phyloP scores from a whole-genome alignment of 345 rosid species.

The Durio zibethinus region DNA sequence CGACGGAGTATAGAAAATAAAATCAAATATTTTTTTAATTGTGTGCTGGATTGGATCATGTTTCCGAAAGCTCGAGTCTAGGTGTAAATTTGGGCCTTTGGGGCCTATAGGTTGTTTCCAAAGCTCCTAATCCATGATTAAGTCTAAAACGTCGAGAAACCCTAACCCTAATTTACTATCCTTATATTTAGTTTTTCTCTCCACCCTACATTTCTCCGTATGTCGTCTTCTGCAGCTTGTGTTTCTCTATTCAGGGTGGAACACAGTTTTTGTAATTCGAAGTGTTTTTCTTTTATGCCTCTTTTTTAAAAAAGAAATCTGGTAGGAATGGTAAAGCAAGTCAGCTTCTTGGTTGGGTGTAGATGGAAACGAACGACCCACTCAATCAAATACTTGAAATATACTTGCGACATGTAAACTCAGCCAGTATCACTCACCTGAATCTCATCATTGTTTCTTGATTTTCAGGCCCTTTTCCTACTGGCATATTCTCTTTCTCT shows the following conservation, averaged over 20 bases:
- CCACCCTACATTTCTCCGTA: not conserved
- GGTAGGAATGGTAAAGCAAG: conserved; percentile 14
- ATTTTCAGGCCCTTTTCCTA: conserved; percentile 43
- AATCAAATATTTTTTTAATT: not conserved
- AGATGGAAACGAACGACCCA: not conserved
- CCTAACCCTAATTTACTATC: not conserved
- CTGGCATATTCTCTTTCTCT: conserved; percentile 28
- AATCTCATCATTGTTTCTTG: conserved; percentile 26
- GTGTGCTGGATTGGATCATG: not conserved
- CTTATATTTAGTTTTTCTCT: not conserved
- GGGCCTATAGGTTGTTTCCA: not conserved
- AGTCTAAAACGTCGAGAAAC: not conserved
- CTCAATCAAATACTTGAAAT: not conserved
- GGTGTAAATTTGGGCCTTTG: not conserved
- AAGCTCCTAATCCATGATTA: not conserved
- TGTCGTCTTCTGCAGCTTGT: not conserved
- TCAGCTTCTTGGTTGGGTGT: not conserved
- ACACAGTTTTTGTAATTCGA: not conserved
- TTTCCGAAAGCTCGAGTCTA: not conserved
- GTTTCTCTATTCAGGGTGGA: no score
- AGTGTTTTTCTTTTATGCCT: no score
- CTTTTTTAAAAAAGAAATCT: not conserved
- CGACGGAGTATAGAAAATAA: no score
- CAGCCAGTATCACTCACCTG: conserved; percentile 49
- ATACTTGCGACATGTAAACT: conserved; percentile 32